Evolutionary conservation across 345 rosid genomes (phyloP).

Genomic region (Physaria fendleri): DNA sequence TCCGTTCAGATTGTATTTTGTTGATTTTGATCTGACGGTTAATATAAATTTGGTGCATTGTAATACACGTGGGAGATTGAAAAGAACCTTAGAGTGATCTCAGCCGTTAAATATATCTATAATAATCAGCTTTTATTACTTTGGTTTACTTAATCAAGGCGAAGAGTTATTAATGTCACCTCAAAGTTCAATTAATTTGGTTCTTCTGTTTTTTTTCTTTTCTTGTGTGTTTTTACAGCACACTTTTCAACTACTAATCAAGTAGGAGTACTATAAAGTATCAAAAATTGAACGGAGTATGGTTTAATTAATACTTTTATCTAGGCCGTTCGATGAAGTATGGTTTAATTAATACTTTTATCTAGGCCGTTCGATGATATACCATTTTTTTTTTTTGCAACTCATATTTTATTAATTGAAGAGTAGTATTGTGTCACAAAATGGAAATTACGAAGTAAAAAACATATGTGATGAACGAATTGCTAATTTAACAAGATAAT

Average conservation of each 20-base stretch:
- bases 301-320: too few species aligned
- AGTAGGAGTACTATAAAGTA: too few species aligned
- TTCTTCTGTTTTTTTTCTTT: not conserved
- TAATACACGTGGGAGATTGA: slow-evolving; percentile 12
- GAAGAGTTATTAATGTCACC: not conserved
- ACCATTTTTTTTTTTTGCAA: too few species aligned
- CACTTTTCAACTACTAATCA: not conserved
- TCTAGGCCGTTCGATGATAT: too few species aligned
- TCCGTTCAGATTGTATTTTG: slow-evolving; percentile 22
- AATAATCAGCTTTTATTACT: not conserved
- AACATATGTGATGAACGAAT: too few species aligned
- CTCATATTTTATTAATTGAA: too few species aligned
- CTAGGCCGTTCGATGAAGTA: too few species aligned
- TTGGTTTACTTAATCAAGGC: not conserved
- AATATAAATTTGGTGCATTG: not conserved
- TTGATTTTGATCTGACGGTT: slow-evolving; percentile 18
- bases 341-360: too few species aligned
- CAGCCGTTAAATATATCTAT: slow-evolving; percentile 7
- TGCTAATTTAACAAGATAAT: too few species aligned
- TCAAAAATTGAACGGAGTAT: too few species aligned
- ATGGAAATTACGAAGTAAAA: too few species aligned
- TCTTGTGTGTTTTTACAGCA: not conserved
- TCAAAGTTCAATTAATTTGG: not conserved
- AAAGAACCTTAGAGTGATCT: not conserved
- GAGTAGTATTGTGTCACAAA: too few species aligned